Base-by-base conservation (phyloP, 352 stramenopile genomes). In the Plasmopara viticola region DNA sequence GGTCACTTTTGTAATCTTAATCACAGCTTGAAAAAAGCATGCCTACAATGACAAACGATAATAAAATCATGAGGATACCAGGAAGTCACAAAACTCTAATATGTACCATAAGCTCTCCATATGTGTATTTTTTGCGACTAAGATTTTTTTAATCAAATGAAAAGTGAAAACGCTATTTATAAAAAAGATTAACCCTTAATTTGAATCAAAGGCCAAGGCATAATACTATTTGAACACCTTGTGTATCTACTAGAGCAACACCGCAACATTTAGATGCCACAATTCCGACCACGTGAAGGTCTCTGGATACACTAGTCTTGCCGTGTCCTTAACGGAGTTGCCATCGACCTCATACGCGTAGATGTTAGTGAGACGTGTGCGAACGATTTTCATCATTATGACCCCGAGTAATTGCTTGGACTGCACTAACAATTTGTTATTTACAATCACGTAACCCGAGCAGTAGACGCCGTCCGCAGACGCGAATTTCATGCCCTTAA, bases 371-470 rank as follows among this genome's bases (percentile, higher is more conserved):
- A 56, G 25, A 18, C 49, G 49, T 13, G 49, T 18, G 7, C 40
- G 29, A 29, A 43, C 40, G 17, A 56, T 40, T 17, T 56, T 56
- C 30, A 56, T 56, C 31, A 48, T 48, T 1, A 42, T 20, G 33
- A 56, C 28, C 13, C 39, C 49, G 14, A 49, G 13, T 31, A 56
- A 30, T 0, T 48, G 15, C 41, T 48, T 56, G 5, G 49, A 35
- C 1, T 39, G 18, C 13, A 56, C 49, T 14, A 56, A 15, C 15
- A 48, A 56, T 9, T 56, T 56, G 6, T 35, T 35, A 30, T 56
- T 56, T 8, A 56, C 40, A 20, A 56, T 56, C 39, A 56, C 49
- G n/a, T 56, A 56, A 5, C 49, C 49, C 0, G 49, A 56, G 39
- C 49, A 56, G 13, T 56, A 56, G 7, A 56, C 49, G 0, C 49